Conservation (phyloP, 371 early-diverging fungal species). For the Mortierella sp. region DNA sequence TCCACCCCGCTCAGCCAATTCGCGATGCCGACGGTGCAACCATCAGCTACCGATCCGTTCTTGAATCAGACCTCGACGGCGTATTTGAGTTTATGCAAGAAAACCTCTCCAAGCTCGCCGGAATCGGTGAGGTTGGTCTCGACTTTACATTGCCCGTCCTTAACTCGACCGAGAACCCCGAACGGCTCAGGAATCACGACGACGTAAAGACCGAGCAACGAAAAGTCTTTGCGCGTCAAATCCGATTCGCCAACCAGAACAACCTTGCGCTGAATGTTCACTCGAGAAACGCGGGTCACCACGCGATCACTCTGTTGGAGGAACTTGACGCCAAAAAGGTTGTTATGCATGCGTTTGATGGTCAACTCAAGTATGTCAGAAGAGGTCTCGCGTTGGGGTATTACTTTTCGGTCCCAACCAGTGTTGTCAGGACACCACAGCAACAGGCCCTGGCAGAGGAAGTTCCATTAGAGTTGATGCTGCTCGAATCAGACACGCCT, state of each 20-base stretch:
- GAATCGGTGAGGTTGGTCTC: constrained; percentile 76
- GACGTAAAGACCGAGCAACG: constrained; percentile 68
- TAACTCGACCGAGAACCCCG: constrained; percentile 36
- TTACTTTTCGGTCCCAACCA: constrained; percentile 75
- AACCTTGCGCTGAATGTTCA: constrained; percentile 78
- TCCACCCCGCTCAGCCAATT: constrained; percentile 64
- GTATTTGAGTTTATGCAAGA: constrained; percentile 60
- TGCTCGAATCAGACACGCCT: constrained; percentile 83
- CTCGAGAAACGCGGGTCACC: constrained; percentile 79
- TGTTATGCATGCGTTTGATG: constrained; percentile 82
- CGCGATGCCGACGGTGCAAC: constrained; percentile 51
- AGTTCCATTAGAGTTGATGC: constrained; percentile 67
- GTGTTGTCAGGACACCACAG: constrained; percentile 64
- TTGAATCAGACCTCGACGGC: constrained; percentile 57
- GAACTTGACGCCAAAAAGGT: constrained; percentile 66
- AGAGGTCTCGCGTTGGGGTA: constrained; percentile 65
- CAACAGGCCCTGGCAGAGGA: constrained; percentile 65
- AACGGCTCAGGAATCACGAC: constrained; percentile 51
- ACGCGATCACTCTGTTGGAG: constrained; percentile 71
- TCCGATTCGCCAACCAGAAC: constrained; percentile 65
- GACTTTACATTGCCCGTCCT: constrained; percentile 79
- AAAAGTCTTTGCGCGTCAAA: constrained; percentile 68
- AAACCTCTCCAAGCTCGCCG: constrained; percentile 52
- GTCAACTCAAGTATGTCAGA: constrained; percentile 66
- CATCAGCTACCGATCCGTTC: constrained; percentile 58